Conservation (phyloP, 1,284 basidiomycete species). For the Heterobasidion annosum region DNA sequence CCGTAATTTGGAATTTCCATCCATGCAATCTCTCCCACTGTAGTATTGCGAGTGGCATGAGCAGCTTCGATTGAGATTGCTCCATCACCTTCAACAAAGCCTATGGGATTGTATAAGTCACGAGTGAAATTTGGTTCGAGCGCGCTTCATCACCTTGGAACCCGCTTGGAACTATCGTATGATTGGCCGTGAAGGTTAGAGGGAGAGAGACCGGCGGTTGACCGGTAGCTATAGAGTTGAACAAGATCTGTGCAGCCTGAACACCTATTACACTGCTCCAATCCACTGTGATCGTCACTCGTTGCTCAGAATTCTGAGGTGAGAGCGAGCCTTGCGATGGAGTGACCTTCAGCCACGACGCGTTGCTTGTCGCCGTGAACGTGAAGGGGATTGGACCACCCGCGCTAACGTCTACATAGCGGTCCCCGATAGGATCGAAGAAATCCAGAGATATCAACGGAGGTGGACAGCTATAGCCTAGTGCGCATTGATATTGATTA, state of each 20-base stretch:
- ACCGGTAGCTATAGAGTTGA: constrained; percentile 34
- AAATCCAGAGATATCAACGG: constrained; percentile 43
- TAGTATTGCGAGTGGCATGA: constrained; percentile 43
- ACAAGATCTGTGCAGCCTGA: constrained; percentile 33
- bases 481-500: constrained; percentile 43
- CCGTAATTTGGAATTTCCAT: constrained; percentile 50
- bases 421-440: constrained; percentile 40
- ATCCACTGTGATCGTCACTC: constrained; percentile 50
- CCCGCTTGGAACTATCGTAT: constrained; percentile 25
- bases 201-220: constrained; percentile 27
- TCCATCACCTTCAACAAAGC: constrained; percentile 57
- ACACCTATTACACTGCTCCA: constrained; percentile 44
- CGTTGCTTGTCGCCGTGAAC: constrained; percentile 42
- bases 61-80: constrained; percentile 59
- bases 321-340: constrained; percentile 40
- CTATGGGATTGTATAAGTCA: constrained; percentile 18
- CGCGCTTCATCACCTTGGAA: constrained; percentile 35
- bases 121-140: not conserved
- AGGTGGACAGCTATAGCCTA: constrained; percentile 40
- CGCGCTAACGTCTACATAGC: constrained; percentile 53
- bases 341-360: constrained; percentile 44
- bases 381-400: constrained; percentile 52
- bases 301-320: constrained; percentile 36
- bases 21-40: constrained; percentile 46
- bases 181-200: constrained; percentile 31